Evolutionary conservation across 2,329 filamentous ascomycete genomes (phyloP).

Genomic region (Exserohilum rostratum): DNA sequence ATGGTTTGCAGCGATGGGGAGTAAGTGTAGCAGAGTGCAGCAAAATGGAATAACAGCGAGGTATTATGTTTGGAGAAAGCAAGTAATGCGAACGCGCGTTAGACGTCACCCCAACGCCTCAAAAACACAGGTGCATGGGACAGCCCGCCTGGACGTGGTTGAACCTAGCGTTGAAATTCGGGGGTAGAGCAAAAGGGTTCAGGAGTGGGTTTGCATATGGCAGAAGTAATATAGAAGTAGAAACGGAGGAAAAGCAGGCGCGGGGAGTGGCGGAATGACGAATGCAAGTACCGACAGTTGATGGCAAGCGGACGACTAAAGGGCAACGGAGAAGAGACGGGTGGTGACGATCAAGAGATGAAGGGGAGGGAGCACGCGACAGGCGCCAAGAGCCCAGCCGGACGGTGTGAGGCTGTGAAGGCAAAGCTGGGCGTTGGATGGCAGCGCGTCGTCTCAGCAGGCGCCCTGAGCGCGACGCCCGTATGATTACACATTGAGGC

Average conservation of each 20-base stretch:
- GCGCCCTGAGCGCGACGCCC: conserved; percentile 10
- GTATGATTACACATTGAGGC: neutral
- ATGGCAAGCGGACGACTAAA: neutral
- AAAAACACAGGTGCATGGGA: conserved; percentile 19
- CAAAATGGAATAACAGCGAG: conserved; percentile 4
- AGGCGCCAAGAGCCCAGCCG: conserved; percentile 17
- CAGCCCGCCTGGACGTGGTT: conserved; percentile 8
- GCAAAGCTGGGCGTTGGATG: conserved; percentile 5
- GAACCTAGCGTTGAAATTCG: neutral
- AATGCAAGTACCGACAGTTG: neutral
- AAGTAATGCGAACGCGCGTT: neutral
- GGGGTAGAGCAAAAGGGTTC: too few relatives aligned
- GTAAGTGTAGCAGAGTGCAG: conserved; percentile 3
- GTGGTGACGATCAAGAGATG: neutral
- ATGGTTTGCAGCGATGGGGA: conserved; percentile 26
- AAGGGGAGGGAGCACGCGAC: conserved; percentile 21
- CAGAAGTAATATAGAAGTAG: too few relatives aligned
- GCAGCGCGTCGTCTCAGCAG: conserved; percentile 16
- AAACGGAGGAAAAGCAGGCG: too few relatives aligned
- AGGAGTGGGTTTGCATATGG: too few relatives aligned
- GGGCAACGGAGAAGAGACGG: neutral
- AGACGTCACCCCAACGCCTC: conserved; percentile 8
- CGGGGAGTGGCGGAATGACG: too few relatives aligned
- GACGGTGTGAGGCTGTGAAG: conserved; percentile 28
- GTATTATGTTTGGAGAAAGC: neutral